phyloP scores from a whole-genome alignment of 306 rosid species.

The Pyrus betulifolia region DNA sequence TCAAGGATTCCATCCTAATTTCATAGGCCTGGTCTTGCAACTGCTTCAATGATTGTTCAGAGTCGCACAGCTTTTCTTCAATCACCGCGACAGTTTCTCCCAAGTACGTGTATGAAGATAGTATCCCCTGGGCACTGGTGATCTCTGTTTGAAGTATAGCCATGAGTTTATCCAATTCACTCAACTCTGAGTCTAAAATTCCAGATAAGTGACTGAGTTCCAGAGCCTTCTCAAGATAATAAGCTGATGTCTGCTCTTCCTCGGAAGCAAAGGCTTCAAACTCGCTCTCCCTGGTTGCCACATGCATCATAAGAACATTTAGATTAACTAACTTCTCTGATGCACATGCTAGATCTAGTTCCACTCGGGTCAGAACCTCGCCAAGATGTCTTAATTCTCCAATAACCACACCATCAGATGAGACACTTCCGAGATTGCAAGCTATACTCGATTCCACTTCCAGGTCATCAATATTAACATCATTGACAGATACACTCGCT shows the following conservation, averaged over 20 bases:
- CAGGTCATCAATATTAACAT: slow-evolving; percentile 4
- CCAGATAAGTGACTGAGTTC: slow-evolving; percentile 64
- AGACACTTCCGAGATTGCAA: slow-evolving; percentile 16
- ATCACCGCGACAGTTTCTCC: slow-evolving; percentile 32
- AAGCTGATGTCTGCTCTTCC: slow-evolving; percentile 29
- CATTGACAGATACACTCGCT: slow-evolving; percentile 20
- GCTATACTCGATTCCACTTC: slow-evolving; percentile 14
- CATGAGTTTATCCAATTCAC: slow-evolving; percentile 49
- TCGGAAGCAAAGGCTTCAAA: slow-evolving; percentile 43
- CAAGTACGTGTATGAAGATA: slow-evolving; percentile 26
- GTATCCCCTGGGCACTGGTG: slow-evolving; percentile 27
- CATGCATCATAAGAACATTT: slow-evolving; percentile 56
- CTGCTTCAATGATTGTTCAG: slow-evolving; percentile 42
- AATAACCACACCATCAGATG: slow-evolving; percentile 23
- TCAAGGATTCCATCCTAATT: slow-evolving; percentile 49
- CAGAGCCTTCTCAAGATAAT: slow-evolving; percentile 39
- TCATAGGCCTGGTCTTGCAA: slow-evolving; percentile 63
- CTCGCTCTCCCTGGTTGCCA: slow-evolving; percentile 57
- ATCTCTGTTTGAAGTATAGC: slow-evolving; percentile 40
- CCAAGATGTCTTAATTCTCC: slow-evolving; percentile 28
- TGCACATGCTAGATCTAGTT: slow-evolving; percentile 46
- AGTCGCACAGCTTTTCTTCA: slow-evolving; percentile 45
- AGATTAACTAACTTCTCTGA: slow-evolving; percentile 74
- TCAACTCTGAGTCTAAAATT: slow-evolving; percentile 67
- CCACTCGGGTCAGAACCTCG: slow-evolving; percentile 33